phyloP scores from a whole-genome alignment of 495 filamentous ascomycete species.

The Hyphodiscus hymeniophilus region DNA sequence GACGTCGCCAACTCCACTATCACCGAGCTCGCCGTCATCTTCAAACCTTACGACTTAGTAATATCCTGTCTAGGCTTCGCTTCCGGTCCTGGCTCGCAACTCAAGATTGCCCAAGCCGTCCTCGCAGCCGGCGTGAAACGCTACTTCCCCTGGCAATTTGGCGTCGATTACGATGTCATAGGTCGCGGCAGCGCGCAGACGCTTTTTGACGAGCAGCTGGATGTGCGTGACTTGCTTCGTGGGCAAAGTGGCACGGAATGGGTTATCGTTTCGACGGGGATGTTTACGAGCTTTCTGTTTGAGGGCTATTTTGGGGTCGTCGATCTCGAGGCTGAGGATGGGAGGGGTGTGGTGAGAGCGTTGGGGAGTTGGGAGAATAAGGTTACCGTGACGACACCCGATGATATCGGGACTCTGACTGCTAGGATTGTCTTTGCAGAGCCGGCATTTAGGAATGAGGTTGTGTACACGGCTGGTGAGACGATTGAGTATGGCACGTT shows the following conservation, averaged over 20 bases:
- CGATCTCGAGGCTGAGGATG: constrained; percentile 10
- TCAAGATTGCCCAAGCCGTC: constrained; percentile 41
- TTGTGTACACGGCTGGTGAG: constrained; percentile 50
- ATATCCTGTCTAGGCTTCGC: constrained; percentile 49
- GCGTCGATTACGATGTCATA: constrained; percentile 54
- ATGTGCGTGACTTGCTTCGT: constrained; percentile 44
- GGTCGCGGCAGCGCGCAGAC: constrained; percentile 45
- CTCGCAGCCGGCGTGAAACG: constrained; percentile 34
- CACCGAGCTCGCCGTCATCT: constrained; percentile 33
- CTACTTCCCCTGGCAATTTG: constrained; percentile 61
- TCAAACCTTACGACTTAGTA: constrained; percentile 40
- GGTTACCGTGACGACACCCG: constrained; percentile 47
- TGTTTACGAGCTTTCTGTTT: constrained; percentile 60
- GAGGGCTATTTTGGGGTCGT: constrained; percentile 49
- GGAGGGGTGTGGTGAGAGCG: constrained; percentile 32
- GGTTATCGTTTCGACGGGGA: constrained; percentile 51
- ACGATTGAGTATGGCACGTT: constrained; percentile 46
- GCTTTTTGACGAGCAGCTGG: constrained; percentile 55
- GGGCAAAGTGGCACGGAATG: constrained; percentile 39
- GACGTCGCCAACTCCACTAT: constrained; percentile 36
- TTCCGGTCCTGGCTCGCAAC: constrained; percentile 39
- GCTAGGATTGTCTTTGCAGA: constrained; percentile 40
- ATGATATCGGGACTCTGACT: constrained; percentile 50
- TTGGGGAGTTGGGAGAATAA: constrained; percentile 47
- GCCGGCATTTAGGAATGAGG: constrained; percentile 20